Evolutionary conservation across 306 rosid species (phyloP).

Genomic region (Vicia sativa): DNA sequence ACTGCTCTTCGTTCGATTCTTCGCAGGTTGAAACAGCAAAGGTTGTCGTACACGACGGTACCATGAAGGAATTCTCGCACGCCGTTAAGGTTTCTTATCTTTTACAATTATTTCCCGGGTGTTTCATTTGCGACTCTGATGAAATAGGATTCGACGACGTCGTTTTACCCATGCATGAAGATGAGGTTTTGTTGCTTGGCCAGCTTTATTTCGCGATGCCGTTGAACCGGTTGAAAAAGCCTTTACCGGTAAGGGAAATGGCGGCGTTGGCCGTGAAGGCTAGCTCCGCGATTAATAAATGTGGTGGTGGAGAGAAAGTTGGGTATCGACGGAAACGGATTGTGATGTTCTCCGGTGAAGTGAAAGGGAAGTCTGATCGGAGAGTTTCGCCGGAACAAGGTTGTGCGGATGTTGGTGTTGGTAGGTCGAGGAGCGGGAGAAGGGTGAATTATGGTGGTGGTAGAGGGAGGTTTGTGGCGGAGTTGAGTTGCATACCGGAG

Average conservation of each 20-base stretch:
- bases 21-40: slow-evolving; percentile 59
- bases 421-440: slow-evolving; percentile 35
- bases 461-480: slow-evolving; percentile 38
- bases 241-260: slow-evolving; percentile 63
- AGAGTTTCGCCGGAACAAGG: slow-evolving; percentile 15
- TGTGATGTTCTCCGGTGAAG: slow-evolving; percentile 41
- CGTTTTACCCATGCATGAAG: slow-evolving; percentile 53
- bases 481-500: slow-evolving; percentile 69
- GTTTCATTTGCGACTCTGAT: slow-evolving; percentile 83
- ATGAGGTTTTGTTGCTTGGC: slow-evolving; percentile 67
- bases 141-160: slow-evolving; percentile 79
- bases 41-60: slow-evolving; percentile 69
- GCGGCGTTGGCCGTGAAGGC: slow-evolving; percentile 92
- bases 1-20: slow-evolving; percentile 55
- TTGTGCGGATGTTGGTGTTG: neutral
- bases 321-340: slow-evolving; percentile 41
- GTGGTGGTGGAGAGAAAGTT: slow-evolving; percentile 45
- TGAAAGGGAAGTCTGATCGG: slow-evolving; percentile 29
- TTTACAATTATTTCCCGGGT: slow-evolving; percentile 61
- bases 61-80: slow-evolving; percentile 58
- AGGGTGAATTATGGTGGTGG: slow-evolving; percentile 32
- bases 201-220: slow-evolving; percentile 90
- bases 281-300: slow-evolving; percentile 55
- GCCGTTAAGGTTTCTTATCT: slow-evolving; percentile 68
- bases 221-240: slow-evolving; percentile 49